These are phyloP conservation scores for Orbilia ellipsospora DNA, from an alignment of 2,329 filamentous ascomycete species.

Conservation along the genomic window DNA sequence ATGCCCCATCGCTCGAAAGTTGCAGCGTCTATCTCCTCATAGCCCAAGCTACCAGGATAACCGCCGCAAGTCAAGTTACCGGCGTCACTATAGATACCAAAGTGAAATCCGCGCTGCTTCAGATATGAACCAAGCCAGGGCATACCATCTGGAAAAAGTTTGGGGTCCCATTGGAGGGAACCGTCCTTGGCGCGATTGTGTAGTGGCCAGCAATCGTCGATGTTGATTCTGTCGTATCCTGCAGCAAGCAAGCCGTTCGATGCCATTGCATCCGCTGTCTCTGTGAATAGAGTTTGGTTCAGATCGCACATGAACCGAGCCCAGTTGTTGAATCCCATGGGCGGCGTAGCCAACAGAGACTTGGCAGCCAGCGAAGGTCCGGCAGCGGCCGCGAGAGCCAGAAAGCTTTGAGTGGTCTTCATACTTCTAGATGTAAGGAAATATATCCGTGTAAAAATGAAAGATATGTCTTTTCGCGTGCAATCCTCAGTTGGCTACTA, in stretches of 20 bases:
- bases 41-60: slow-evolving; percentile 63
- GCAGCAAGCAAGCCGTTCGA: slow-evolving; percentile 63
- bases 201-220: slow-evolving; percentile 66
- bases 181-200: slow-evolving; percentile 61
- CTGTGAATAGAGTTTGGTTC: slow-evolving; percentile 66
- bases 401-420: slow-evolving; percentile 14
- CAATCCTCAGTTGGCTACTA: too few relatives aligned
- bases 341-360: slow-evolving; percentile 62
- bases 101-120: slow-evolving; percentile 63
- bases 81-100: slow-evolving; percentile 66
- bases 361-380: slow-evolving; percentile 25
- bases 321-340: slow-evolving; percentile 69
- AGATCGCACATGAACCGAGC: slow-evolving; percentile 66
- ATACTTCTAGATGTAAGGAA: slow-evolving; percentile 1
- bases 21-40: slow-evolving; percentile 64
- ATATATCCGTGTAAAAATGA: too few relatives aligned
- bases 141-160: slow-evolving; percentile 64
- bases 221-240: slow-evolving; percentile 60
- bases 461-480: too few relatives aligned
- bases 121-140: slow-evolving; percentile 63
- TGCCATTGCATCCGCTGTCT: slow-evolving; percentile 65
- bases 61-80: slow-evolving; percentile 65
- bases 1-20: slow-evolving; percentile 63
- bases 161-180: slow-evolving; percentile 63
- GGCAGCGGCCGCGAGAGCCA: slow-evolving; percentile 13